Evolutionary conservation across 1,139 yeast genomes (phyloP).

Genomic region (Schizosaccharomyces versatilis): DNA sequence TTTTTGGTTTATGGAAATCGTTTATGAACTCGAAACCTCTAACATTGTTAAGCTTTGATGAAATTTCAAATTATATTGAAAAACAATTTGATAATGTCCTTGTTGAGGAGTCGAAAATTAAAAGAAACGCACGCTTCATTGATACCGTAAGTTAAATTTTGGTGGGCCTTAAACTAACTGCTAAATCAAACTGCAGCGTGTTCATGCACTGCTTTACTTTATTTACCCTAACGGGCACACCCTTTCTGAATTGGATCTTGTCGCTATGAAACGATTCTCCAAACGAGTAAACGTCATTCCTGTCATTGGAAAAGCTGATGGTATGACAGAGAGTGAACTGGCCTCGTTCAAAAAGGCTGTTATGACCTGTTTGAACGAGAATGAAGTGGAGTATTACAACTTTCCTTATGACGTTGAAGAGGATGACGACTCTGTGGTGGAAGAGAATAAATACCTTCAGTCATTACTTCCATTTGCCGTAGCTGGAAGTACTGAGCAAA

Average conservation of each 20-base stretch:
- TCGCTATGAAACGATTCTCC: constrained; percentile 54
- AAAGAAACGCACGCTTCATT: constrained; percentile 31
- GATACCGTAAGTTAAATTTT: constrained; percentile 22
- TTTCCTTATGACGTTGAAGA: constrained; percentile 43
- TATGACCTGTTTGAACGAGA: constrained; percentile 51
- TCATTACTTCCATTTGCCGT: constrained; percentile 70
- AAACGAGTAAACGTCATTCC: constrained; percentile 74
- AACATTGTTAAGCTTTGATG: constrained; percentile 27
- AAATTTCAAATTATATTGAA: constrained; percentile 54
- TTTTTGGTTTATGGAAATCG: background rate
- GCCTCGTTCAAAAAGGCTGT: constrained; percentile 39
- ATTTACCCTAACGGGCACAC: constrained; percentile 62
- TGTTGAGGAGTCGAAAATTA: constrained; percentile 47
- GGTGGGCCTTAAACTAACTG: background rate
- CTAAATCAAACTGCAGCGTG: constrained; percentile 23
- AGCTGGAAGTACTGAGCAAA: constrained; percentile 43
- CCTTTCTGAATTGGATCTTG: constrained; percentile 48
- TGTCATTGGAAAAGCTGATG: constrained; percentile 68
- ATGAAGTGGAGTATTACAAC: constrained; percentile 62
- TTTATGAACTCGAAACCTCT: background rate
- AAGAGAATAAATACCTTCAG: constrained; percentile 58
- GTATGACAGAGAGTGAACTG: constrained; percentile 58
- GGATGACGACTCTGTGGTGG: constrained; percentile 43
- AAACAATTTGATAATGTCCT: constrained; percentile 82
- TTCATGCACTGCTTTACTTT: constrained; percentile 50